Conservation (phyloP, 73 alveolate genomes). For the Stentor coeruleus region DNA sequence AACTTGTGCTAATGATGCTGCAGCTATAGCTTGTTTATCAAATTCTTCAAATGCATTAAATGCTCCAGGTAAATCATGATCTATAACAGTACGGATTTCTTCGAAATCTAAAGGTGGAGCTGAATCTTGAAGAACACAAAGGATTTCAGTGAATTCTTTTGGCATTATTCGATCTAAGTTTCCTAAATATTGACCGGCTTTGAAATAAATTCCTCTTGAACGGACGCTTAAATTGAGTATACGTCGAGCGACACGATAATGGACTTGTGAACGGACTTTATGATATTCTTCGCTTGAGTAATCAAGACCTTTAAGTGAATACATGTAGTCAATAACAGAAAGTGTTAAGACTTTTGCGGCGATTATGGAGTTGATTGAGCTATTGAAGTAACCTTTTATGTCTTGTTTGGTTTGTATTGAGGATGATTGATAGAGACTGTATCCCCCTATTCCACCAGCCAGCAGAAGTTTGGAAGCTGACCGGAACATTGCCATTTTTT, state of each 20-base stretch:
- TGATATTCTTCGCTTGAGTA: slow-evolving; percentile 54
- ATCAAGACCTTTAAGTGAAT: slow-evolving; percentile 40
- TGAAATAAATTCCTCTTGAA: slow-evolving; percentile 56
- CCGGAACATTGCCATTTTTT: too few relatives aligned
- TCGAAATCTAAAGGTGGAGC: slow-evolving; percentile 54
- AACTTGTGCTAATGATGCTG: slow-evolving; percentile 48
- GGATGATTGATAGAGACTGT: too few relatives aligned
- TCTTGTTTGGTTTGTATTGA: neutral
- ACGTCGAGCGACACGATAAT: slow-evolving; percentile 50
- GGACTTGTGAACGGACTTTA: slow-evolving; percentile 41
- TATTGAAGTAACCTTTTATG: neutral
- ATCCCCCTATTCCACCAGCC: too few relatives aligned
- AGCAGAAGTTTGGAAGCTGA: too few relatives aligned
- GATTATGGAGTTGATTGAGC: slow-evolving; percentile 24
- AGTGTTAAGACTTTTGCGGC: slow-evolving; percentile 36
- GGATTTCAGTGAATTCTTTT: slow-evolving; percentile 48
- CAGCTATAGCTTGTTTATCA: slow-evolving; percentile 37
- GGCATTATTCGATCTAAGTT: slow-evolving; percentile 57
- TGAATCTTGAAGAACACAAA: slow-evolving; percentile 44
- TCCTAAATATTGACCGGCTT: slow-evolving; percentile 66
- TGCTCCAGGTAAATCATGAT: slow-evolving; percentile 31
- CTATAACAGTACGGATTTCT: slow-evolving; percentile 43
- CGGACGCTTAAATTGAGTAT: slow-evolving; percentile 37
- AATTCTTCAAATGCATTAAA: slow-evolving; percentile 9
- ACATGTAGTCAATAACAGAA: slow-evolving; percentile 50